Conservation (phyloP, 2,329 filamentous ascomycete genomes). For the Sporothrix luriei region DNA sequence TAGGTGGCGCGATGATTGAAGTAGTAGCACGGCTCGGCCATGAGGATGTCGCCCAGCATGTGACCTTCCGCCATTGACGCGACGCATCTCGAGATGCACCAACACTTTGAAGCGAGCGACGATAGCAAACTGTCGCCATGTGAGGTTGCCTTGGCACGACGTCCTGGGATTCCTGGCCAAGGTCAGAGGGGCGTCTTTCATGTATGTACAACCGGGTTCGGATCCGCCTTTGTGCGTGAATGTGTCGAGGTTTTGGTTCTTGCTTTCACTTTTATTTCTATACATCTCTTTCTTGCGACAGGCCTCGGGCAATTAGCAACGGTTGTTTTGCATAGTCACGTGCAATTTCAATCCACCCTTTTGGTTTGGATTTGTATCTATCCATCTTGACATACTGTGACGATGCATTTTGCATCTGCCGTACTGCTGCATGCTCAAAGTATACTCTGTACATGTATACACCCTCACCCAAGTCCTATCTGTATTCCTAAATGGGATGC, state of each 20-base stretch:
- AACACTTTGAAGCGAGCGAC: background rate
- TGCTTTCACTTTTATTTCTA: slow-evolving; percentile 27
- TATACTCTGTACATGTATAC: too few species aligned
- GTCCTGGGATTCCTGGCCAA: background rate
- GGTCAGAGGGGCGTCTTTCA: background rate
- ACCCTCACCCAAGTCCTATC: background rate
- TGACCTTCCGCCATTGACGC: background rate
- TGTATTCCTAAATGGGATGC: background rate
- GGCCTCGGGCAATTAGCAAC: background rate
- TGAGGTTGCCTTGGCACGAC: background rate
- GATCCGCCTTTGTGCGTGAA: slow-evolving; percentile 19
- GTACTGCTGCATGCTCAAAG: too few species aligned
- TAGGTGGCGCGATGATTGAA: background rate
- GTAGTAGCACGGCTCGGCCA: background rate
- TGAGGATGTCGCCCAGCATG: background rate
- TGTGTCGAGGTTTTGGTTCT: slow-evolving; percentile 21
- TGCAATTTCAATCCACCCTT: too few species aligned
- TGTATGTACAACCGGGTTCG: background rate
- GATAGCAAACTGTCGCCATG: background rate
- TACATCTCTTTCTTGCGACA: background rate
- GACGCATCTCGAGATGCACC: background rate
- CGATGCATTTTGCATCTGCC: too few species aligned
- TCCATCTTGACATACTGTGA: too few species aligned
- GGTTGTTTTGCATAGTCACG: background rate
- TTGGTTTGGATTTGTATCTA: too few species aligned